Base-by-base conservation (phyloP, 805 yeast species). In the Metschnikowia corniflorae region DNA sequence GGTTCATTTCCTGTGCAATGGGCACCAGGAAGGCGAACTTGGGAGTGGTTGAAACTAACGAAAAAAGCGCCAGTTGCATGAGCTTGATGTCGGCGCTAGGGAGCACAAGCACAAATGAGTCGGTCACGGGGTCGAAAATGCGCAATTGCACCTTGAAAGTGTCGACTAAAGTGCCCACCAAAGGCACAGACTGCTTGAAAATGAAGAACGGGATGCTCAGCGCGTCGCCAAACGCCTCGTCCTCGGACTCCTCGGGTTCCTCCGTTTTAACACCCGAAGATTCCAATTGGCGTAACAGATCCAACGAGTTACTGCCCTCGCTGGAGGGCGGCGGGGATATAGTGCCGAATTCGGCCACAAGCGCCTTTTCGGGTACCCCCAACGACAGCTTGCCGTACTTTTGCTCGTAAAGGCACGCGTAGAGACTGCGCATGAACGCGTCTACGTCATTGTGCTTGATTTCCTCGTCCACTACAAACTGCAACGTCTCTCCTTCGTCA, bases 401-500 rank as follows among this genome's bases (percentile, higher is more conserved):
- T 46, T 79, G 73, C 55, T 87, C 95, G 54, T 75, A 91, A 49
- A 80, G 77, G 51, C 95, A 86, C 39, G 74, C 73, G 51, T 77
- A 71, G 10, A 86, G 67, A 1, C 78, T 67, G 17, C 64, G 55
- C 63, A 82, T 73, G 56, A 91, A 91, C 28, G 70, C 68, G 21
- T 81, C 77, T 26, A 82, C 75, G 26, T 78, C 71, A 17, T 69
- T 75, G 12, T 64, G 50, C 7, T 77, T 65, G n/a, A 80, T 75
- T 10, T 73, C 71, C 31, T 71, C 73, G 43, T 79, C 86, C 33
- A 86, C 76, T 16, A 83, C 71, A 60, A 86, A 89, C 59, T 88
- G 95, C 58, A 82, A 87, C 44, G 70, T 63, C 53, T 89, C 97
- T 16, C 87, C 96, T 5, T 71, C 69, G 51, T 89, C 96, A n/a